These are phyloP conservation scores for Euphorbia pulcherrima DNA, from an alignment of 345 rosid genomes.

Conservation along the genomic window DNA sequence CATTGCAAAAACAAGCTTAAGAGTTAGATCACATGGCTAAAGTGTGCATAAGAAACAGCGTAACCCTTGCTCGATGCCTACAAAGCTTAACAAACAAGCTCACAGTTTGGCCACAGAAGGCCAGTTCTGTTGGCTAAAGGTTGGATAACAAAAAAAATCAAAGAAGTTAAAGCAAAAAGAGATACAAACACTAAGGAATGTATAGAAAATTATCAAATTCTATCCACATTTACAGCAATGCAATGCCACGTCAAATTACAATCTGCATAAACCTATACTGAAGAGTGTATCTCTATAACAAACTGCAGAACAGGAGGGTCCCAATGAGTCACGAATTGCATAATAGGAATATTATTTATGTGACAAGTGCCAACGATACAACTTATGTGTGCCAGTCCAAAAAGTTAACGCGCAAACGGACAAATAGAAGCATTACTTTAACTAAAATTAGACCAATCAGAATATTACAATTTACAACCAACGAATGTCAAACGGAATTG, in stretches of 20 bases:
- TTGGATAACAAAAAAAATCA: neutral
- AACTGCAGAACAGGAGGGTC: neutral
- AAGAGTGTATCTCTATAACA: neutral
- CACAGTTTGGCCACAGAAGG: neutral
- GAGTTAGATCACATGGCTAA: neutral
- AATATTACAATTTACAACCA: too few relatives aligned
- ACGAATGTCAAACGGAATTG: too few relatives aligned
- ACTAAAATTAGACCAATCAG: too few relatives aligned
- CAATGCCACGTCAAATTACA: neutral
- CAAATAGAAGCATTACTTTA: neutral
- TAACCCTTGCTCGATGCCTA: neutral
- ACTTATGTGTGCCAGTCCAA: neutral
- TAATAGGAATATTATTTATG: neutral
- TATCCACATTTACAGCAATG: too few relatives aligned
- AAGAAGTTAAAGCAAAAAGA: neutral
- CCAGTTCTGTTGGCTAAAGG: neutral
- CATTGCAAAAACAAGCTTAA: neutral
- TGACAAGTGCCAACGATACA: neutral
- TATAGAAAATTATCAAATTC: neutral
- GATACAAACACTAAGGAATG: neutral
- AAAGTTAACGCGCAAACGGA: neutral
- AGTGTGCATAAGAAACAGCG: neutral
- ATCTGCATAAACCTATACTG: neutral
- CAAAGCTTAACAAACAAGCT: neutral
- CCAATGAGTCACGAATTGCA: neutral